Evolutionary conservation across 495 filamentous ascomycete genomes (phyloP), one percentile per base, ranked within the genome.

Genomic region (Penicillium cinerascens): DNA sequence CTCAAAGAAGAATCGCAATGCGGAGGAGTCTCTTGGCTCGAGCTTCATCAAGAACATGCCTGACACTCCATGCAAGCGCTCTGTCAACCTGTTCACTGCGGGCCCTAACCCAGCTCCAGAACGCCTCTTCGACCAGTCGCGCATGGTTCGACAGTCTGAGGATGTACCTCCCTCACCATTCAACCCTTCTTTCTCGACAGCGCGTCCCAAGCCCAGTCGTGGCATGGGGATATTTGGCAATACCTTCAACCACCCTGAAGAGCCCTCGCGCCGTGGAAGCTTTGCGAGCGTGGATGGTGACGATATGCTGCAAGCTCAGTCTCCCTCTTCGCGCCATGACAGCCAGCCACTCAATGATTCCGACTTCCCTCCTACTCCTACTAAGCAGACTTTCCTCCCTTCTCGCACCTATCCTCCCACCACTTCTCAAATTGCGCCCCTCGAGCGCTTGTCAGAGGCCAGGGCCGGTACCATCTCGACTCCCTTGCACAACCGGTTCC

Each of bases 61-160:
- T 0, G 93, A 97, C 64, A 98, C 93, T 15, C 93, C 93, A 7
- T 97, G 93, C 72, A 98, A 97, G 76, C 85, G 89, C 59, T 80
- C 82, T 23, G 73, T 76, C 41, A 84, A 82, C 65, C 63, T 84
- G 47, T 84, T 88, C 67, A 71, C 83, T 43, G 80, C 86, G 16
- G 81, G 78, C 21, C 80, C 84, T 3, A 80, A 80, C 13, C 64
- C 71, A 4, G 59, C 79, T 15, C 75, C 78, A 0, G 78, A 83
- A 17, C 81, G 79, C 51, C 71, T 79, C 0, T 74, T 86, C 29
- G 73, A 75, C 26, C 78, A 75, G 60, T 67, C 81, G 35, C 70
- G 72, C 35, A 69, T 83, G 36, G 74, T 78, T 33, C 75, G 80
- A 17, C 86, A 83, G 42, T 82, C 86, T 18, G 91, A 91, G 59